Base-by-base conservation (phyloP, 2,329 filamentous ascomycete species). In the Saccharata proteae region DNA sequence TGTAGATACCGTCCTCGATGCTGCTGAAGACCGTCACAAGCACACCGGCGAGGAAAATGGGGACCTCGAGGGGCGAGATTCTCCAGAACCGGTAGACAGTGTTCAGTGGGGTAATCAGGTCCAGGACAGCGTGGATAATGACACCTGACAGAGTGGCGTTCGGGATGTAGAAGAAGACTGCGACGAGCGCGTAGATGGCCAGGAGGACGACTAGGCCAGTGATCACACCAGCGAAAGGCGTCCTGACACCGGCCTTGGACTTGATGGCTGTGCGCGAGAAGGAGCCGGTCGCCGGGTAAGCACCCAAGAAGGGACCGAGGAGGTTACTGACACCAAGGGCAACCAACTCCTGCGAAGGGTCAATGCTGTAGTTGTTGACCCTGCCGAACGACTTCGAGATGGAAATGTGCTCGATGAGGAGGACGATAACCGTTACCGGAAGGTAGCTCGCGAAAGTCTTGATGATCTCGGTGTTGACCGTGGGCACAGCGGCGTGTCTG, bases 251-350 rank as follows among this genome's bases (percentile, higher is more conserved):
- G 29, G 90, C 86, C 58, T 96, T 96, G 4, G 88, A 90, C 57
- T 94, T 93, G 60, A 96, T 94, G 32, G 90, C 88, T 16, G 90
- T 96, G 38, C 90, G 77, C 20, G 83, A 93, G 65, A 96, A 96
- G 3, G 90, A 96, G 2, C 90, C 90, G 3, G 88, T 98, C 0
- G 84, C 81, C 10, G 88, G 83, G 49, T 93, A 98, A 2, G 70
- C 90, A 30, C 88, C 90, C 3, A 96, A 39, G 61, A 96, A 93
- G 3, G 90, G 85, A 1, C 83, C 86, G 6, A 96, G 66, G 21
- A 96, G 65, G 51, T 96, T 96, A 20, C 78, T 80, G 16, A 94
- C 73, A 39, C 88, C 88, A 42, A 96, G 93, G 14, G 84, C 88
- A 27, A 98, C 82, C 59, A 98, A 71, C 54, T 98, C 88, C 54